Conservation (phyloP, 768 basidiomycete genomes). For the Pluteus cervinus region DNA sequence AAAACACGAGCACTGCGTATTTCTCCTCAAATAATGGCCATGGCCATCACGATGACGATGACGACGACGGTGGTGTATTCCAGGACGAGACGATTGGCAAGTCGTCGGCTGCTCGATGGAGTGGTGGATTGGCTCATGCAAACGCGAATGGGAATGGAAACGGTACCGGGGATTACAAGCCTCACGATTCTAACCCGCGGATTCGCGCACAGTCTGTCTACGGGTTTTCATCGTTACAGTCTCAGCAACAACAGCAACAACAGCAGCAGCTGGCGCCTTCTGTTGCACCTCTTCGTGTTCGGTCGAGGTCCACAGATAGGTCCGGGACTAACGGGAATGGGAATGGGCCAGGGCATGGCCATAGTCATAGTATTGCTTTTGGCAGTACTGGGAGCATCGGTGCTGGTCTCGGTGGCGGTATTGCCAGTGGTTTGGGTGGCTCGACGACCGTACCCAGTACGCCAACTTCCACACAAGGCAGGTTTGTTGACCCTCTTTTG, state of each 20-base stretch:
- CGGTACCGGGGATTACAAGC: conserved; percentile 19
- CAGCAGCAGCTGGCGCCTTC: conserved; percentile 10
- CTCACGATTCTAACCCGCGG: conserved; percentile 24
- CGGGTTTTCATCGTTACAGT: conserved; percentile 32
- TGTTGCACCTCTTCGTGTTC: conserved; percentile 29
- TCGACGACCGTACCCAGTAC: too few species aligned
- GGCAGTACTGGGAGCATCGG: conserved; percentile 4
- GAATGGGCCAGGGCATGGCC: too few species aligned
- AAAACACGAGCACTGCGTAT: too few species aligned
- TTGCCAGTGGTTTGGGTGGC: conserved; percentile 18
- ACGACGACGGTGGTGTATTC: conserved; percentile 35
- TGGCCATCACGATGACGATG: conserved; percentile 26
- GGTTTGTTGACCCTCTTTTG: conserved; percentile 76
- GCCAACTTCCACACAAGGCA: too few species aligned
- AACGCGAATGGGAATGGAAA: conserved; percentile 3
- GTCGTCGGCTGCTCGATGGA: conserved; percentile 31
- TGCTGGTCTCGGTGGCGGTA: conserved; percentile 12
- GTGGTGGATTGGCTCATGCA: conserved; percentile 11
- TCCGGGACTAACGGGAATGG: conserved; percentile 13
- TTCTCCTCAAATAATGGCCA: conserved; percentile 16
- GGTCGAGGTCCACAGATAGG: conserved; percentile 37
- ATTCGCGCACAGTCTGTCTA: conserved; percentile 59
- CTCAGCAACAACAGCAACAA: conserved; percentile 17
- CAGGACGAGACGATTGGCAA: conserved; percentile 63
- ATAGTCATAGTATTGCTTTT: neutral